These are phyloP conservation scores for Russula lepida DNA, from an alignment of 768 basidiomycete species.

Conservation along the genomic window DNA sequence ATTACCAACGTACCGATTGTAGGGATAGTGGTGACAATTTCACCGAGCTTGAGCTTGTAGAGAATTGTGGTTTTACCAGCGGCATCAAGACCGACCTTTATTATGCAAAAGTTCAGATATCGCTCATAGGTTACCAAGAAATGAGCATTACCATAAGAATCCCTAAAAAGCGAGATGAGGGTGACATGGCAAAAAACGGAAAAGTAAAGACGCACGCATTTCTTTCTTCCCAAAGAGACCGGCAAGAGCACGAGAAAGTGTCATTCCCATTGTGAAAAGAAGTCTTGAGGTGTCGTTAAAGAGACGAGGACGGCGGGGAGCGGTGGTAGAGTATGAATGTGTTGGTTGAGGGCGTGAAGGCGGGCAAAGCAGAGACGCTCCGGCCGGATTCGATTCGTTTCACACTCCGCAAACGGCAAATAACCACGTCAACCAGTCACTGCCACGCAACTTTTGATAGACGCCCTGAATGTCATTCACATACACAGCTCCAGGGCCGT, in stretches of 20 bases:
- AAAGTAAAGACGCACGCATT: conserved; percentile 72
- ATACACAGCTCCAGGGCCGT: no score
- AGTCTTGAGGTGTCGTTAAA: conserved; percentile 1
- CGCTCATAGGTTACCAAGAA: background rate
- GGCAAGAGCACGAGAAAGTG: conserved; percentile 64
- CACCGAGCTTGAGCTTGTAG: conserved; percentile 99
- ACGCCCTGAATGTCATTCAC: no score
- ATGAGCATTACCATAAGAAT: conserved; percentile 75
- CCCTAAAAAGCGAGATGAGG: conserved; percentile 44
- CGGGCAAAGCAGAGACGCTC: background rate
- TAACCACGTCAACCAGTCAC: background rate
- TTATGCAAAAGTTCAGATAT: conserved; percentile 3
- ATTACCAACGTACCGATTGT: conserved; percentile 76
- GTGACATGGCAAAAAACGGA: conserved; percentile 24
- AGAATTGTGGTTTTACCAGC: conserved; percentile 98
- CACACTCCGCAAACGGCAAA: conserved; percentile 10
- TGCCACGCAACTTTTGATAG: background rate
- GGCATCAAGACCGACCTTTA: conserved; percentile 95
- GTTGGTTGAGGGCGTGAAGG: conserved; percentile 13
- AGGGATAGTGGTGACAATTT: conserved; percentile 99
- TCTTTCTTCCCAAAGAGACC: conserved; percentile 97
- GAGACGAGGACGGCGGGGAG: background rate
- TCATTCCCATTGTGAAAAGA: conserved; percentile 56
- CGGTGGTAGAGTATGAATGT: conserved; percentile 2
- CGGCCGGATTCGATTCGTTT: conserved; percentile 2